Conservation (phyloP, 805 yeast species). For the Hemisphaericaspora nanyangensis region DNA sequence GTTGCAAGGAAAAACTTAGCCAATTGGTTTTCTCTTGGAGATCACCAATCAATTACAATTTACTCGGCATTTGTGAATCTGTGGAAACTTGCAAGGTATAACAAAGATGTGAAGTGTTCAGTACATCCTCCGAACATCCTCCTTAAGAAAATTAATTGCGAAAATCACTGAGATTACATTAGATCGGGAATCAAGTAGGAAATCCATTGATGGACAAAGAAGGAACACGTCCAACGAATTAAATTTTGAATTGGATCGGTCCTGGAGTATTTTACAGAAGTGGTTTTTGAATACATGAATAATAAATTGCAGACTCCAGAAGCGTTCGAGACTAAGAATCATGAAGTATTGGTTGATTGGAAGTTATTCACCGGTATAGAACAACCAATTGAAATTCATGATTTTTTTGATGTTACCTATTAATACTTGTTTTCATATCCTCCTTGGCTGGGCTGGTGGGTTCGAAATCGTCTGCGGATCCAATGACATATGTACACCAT, state of each 20-base stretch:
- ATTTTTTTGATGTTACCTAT: slow-evolving; percentile 68
- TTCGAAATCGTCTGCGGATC: slow-evolving; percentile 58
- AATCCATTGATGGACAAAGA: too few species aligned
- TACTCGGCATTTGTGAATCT: too few species aligned
- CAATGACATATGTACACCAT: slow-evolving; percentile 84
- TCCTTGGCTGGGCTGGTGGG: too few species aligned
- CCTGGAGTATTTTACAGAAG: slow-evolving; percentile 92
- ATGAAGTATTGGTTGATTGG: slow-evolving; percentile 41
- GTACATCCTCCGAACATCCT: too few species aligned
- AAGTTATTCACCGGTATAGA: slow-evolving; percentile 56
- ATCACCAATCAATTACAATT: too few species aligned
- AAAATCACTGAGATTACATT: slow-evolving; percentile 75
- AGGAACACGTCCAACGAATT: too few species aligned
- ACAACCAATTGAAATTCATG: slow-evolving; percentile 56
- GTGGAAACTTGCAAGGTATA: too few species aligned
- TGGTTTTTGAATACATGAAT: slow-evolving; percentile 65
- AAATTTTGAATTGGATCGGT: slow-evolving; percentile 93
- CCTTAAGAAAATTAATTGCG: slow-evolving; percentile 74
- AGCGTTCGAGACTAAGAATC: slow-evolving; percentile 14
- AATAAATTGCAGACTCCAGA: slow-evolving; percentile 28
- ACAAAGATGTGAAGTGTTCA: too few species aligned
- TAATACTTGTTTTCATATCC: too few species aligned
- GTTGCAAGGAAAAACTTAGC: too few species aligned
- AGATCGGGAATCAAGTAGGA: slow-evolving; percentile 45
- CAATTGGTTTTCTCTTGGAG: too few species aligned